These are phyloP conservation scores for Rhodotorula diobovata DNA, from an alignment of 768 basidiomycete species.

Conservation along the genomic window DNA sequence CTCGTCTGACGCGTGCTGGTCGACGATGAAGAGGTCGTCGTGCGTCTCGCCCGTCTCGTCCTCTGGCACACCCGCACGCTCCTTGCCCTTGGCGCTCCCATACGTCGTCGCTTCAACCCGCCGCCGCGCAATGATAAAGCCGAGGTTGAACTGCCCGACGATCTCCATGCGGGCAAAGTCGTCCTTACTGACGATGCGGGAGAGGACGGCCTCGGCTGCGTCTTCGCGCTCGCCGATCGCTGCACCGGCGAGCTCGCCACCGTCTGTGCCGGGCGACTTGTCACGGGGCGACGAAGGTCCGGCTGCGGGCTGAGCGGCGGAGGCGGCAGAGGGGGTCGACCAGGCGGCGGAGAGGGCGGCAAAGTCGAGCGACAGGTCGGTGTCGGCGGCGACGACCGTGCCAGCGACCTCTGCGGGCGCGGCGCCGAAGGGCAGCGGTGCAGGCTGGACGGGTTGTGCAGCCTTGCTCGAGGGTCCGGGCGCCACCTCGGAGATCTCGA, in stretches of 20 bases:
- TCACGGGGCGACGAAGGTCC: not conserved
- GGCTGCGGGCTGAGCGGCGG: no score
- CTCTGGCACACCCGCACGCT: not conserved
- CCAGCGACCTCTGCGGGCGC: slow-evolving; percentile 27
- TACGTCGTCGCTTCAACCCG: slow-evolving; percentile 36
- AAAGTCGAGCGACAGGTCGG: slow-evolving; percentile 22
- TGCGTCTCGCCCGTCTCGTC: slow-evolving; percentile 22
- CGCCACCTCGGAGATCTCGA: not conserved
- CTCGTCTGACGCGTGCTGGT: slow-evolving; percentile 96
- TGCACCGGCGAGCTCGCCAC: slow-evolving; percentile 12
- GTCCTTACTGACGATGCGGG: slow-evolving; percentile 75
- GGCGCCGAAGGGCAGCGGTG: slow-evolving; percentile 2
- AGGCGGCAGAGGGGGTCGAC: not conserved
- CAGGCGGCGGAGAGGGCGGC: slow-evolving; percentile 9
- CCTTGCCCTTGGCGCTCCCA: not conserved
- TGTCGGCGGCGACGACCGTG: slow-evolving; percentile 15
- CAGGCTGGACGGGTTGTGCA: no score
- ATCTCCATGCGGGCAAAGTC: slow-evolving; percentile 82
- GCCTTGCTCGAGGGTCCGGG: not conserved
- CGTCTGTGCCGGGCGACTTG: not conserved
- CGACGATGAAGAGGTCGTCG: slow-evolving; percentile 89
- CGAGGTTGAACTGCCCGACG: slow-evolving; percentile 90
- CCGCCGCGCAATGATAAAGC: slow-evolving; percentile 82
- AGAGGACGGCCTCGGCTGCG: slow-evolving; percentile 62
- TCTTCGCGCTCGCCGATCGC: slow-evolving; percentile 39